Conservation (phyloP, 768 basidiomycete species). For the Termitomyces sp. region DNA sequence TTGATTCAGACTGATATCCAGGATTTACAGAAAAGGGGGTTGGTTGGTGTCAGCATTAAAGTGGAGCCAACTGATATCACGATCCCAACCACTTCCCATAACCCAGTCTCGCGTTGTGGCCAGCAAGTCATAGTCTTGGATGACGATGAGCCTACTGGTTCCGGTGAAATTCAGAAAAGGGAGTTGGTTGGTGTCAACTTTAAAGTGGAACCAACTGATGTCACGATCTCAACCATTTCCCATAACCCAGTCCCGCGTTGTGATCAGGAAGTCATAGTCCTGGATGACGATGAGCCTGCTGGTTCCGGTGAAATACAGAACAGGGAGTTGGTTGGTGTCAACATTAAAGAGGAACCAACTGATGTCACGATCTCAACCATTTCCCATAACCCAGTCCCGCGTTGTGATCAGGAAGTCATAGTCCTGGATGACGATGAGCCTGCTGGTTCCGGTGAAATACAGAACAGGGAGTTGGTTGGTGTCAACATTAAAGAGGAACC, state of each 20-base stretch:
- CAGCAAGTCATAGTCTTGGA: neutral
- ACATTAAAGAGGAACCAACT: slow-evolving; percentile 4
- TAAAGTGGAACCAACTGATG: slow-evolving; percentile 7
- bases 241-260: neutral
- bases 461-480: slow-evolving; percentile 3
- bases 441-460: neutral
- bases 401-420: neutral
- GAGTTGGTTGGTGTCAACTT: neutral
- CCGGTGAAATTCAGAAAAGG: slow-evolving; percentile 5
- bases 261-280: neutral
- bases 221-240: neutral
- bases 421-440: slow-evolving; percentile 2
- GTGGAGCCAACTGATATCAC: slow-evolving; percentile 4
- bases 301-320: neutral
- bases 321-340: neutral
- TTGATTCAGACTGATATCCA: slow-evolving; percentile 13
- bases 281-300: slow-evolving; percentile 1
- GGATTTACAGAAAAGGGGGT: slow-evolving; percentile 10
- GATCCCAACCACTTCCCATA: neutral
- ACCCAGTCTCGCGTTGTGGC: neutral
- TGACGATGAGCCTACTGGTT: neutral
- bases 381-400: neutral
- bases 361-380: neutral
- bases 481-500: slow-evolving; percentile 4
- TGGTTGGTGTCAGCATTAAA: slow-evolving; percentile 1